Base-by-base conservation (phyloP, 2,329 filamentous ascomycete species). In the Thielaviopsis euricoi region DNA sequence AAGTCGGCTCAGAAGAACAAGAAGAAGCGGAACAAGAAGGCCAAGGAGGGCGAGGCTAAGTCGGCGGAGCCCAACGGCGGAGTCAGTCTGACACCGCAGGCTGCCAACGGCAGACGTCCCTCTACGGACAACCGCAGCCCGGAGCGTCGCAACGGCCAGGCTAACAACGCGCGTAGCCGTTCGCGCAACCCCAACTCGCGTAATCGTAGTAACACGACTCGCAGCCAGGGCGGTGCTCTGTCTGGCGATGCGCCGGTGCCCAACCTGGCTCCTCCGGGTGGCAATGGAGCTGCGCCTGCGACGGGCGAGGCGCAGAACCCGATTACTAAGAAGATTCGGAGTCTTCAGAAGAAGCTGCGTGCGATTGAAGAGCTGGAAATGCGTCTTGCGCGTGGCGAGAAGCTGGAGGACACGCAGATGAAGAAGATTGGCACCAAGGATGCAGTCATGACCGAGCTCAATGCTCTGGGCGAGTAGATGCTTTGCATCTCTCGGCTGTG, bases 351-450 rank as follows among this genome's bases (percentile, higher is more conserved):
- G 81, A 98, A 98, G 79, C 86, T 98, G 62, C 83, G 93, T 21
- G 93, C 93, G 12, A 98, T 98, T 67, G 93, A 98, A 68, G 93
- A 98, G 69, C 75, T 98, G 61, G 95, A 97, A 76, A 96, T 97
- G 90, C 83, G 93, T 58, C 83, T 90, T 64, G 93, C 91, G 2
- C 85, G 86, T 37, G 91, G 91, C 5, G 93, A 98, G 77, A 97
- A 96, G 77, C 75, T 98, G 61, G 93, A 98, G 74, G 91, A 96
- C 67, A 98, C 93, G 33, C 93, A 98, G 74, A 83, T 98, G 71
- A 94, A 95, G 78, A 98, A 98, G 80, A 98, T 98, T 65, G 80
- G 82, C 58, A 97, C 89, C 22, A 95, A 97, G 74, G 76, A 83
- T 53, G 73, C 79, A 17, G 91, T 98, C 60, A 77, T 90, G 62